Conservation (phyloP, 1,284 basidiomycete genomes). For the Kalmanozyma brasiliensis region DNA sequence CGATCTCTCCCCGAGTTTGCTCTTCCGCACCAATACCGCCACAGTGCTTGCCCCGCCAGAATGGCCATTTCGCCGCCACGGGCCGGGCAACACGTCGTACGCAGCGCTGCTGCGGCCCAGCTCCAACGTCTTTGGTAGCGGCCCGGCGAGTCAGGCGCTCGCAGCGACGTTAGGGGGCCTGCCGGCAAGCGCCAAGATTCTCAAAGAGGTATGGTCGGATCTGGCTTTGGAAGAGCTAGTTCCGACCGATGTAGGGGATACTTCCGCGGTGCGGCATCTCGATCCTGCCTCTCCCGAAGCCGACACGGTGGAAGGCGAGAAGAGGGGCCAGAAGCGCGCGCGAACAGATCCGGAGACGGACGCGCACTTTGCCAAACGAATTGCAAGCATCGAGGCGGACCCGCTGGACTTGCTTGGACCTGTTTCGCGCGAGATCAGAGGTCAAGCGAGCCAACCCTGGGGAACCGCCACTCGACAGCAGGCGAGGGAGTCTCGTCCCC, state of each 20-base stretch:
- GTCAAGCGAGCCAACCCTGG: slow-evolving; percentile 29
- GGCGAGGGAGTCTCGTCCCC: too few species aligned
- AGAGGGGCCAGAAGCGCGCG: slow-evolving; percentile 17
- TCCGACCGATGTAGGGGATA: slow-evolving; percentile 25
- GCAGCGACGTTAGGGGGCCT: slow-evolving; percentile 40
- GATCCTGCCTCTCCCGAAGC: background rate
- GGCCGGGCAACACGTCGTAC: slow-evolving; percentile 52
- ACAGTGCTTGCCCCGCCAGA: slow-evolving; percentile 34
- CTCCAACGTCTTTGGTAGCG: slow-evolving; percentile 38
- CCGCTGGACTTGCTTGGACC: slow-evolving; percentile 41
- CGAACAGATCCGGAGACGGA: slow-evolving; percentile 30
- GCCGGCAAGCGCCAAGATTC: slow-evolving; percentile 21
- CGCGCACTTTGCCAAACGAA: slow-evolving; percentile 13
- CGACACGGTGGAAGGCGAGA: slow-evolving; percentile 1
- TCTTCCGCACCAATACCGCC: slow-evolving; percentile 31
- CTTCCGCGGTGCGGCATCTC: slow-evolving; percentile 29
- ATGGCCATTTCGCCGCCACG: slow-evolving; percentile 55
- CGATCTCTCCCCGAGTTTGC: slow-evolving; percentile 28
- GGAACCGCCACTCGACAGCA: slow-evolving; percentile 13
- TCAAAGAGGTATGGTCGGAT: slow-evolving; percentile 56
- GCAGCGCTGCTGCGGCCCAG: slow-evolving; percentile 46
- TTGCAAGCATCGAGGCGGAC: slow-evolving; percentile 31
- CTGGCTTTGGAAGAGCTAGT: slow-evolving; percentile 55
- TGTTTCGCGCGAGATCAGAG: slow-evolving; percentile 39
- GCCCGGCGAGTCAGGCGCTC: slow-evolving; percentile 37